Evolutionary conservation across 2,329 filamentous ascomycete genomes (phyloP).

Genomic region (Paramyrothecium sp.): DNA sequence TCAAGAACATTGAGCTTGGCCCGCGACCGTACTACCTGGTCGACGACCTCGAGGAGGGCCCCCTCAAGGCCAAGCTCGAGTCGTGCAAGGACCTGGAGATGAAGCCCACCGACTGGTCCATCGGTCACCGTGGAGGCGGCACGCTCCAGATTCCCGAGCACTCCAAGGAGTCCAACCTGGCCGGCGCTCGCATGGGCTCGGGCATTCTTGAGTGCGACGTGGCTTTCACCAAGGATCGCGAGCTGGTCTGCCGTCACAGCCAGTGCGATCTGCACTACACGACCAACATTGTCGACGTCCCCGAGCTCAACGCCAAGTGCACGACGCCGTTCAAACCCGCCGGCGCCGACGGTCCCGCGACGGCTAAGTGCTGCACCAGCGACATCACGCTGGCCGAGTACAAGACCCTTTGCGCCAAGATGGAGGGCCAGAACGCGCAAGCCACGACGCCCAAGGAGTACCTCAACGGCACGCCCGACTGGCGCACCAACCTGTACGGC

Average conservation of each 20-base stretch:
- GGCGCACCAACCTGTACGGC: slow-evolving; percentile 65
- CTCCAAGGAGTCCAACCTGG: slow-evolving; percentile 55
- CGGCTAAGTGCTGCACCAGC: slow-evolving; percentile 68
- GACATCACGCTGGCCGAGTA: slow-evolving; percentile 69
- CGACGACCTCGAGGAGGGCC: slow-evolving; percentile 58
- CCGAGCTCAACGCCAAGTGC: slow-evolving; percentile 64
- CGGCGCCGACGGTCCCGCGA: slow-evolving; percentile 46
- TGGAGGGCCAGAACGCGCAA: slow-evolving; percentile 61
- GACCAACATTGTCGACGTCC: slow-evolving; percentile 62
- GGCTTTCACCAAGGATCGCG: slow-evolving; percentile 61
- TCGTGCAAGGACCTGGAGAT: slow-evolving; percentile 56
- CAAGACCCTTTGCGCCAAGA: slow-evolving; percentile 67
- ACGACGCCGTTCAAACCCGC: slow-evolving; percentile 59
- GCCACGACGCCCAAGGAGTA: slow-evolving; percentile 58
- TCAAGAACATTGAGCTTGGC: slow-evolving; percentile 56
- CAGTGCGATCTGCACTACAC: slow-evolving; percentile 69
- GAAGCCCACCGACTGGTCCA: slow-evolving; percentile 52
- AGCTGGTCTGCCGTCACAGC: slow-evolving; percentile 67
- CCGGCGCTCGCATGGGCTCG: slow-evolving; percentile 65
- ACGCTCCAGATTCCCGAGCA: slow-evolving; percentile 66
- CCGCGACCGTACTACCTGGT: slow-evolving; percentile 65
- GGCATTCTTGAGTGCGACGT: slow-evolving; percentile 69
- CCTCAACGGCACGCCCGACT: slow-evolving; percentile 57
- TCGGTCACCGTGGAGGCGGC: slow-evolving; percentile 62
- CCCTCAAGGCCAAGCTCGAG: slow-evolving; percentile 58